Evolutionary conservation across 2,329 filamentous ascomycete species (phyloP).

Genomic region (Phialophora tarda): DNA sequence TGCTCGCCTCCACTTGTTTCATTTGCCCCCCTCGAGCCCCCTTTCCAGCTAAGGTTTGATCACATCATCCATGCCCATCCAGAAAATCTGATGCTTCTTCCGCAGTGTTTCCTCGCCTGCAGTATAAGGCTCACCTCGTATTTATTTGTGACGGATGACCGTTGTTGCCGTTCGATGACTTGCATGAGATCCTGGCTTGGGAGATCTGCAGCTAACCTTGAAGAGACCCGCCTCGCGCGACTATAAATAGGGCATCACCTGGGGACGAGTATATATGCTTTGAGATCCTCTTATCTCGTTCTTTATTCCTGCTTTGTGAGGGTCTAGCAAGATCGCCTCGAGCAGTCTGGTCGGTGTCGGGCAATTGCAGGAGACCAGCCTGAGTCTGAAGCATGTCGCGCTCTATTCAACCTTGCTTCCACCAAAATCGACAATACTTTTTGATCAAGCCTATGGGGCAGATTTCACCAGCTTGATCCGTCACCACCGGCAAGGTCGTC

Average conservation of each 20-base stretch:
- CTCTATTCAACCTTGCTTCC: neutral
- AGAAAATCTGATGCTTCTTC: neutral
- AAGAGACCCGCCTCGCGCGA: neutral
- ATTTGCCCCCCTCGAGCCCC: neutral
- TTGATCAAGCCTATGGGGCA: neutral
- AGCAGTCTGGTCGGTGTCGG: neutral
- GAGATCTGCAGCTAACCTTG: conserved; percentile 19
- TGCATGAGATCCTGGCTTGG: conserved; percentile 17
- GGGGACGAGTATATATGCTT: neutral
- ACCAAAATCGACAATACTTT: neutral
- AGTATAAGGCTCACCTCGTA: neutral
- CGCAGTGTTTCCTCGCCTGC: neutral
- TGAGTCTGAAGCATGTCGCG: neutral
- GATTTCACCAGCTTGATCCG: neutral
- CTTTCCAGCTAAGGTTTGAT: neutral
- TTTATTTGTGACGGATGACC: neutral
- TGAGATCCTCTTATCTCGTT: neutral
- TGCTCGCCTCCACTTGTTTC: conserved; percentile 22
- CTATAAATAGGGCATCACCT: neutral
- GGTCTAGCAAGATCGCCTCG: neutral
- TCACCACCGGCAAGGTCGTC: neutral
- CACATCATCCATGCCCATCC: neutral
- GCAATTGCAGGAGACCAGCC: neutral
- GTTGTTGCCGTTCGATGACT: conserved; percentile 11
- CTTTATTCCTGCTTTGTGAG: neutral